Percentiles rank a stretch among this genome's conserved stretches.
Evolutionary conservation across 768 basidiomycete genomes (phyloP).

Genomic region (Paxillus ammoniavirescens): DNA sequence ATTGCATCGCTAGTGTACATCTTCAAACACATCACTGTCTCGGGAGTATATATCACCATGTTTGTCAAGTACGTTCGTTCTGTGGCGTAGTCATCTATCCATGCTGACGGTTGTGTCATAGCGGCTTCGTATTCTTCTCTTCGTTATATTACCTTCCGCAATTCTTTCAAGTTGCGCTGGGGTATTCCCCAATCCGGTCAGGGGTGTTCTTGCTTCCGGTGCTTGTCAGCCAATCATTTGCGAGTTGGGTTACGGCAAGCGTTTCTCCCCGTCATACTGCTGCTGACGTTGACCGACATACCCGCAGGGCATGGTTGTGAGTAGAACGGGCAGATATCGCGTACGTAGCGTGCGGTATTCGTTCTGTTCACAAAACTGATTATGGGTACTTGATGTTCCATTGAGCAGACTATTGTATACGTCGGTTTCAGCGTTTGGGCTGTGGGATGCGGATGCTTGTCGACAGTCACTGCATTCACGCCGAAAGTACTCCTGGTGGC

Average conservation of each 20-base stretch:
- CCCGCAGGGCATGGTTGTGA: conserved; percentile 56
- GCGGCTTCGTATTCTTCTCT: conserved; percentile 61
- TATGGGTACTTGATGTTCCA: background rate
- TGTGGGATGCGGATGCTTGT: conserved; percentile 67
- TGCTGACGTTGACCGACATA: background rate
- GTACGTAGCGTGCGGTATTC: conserved; percentile 27
- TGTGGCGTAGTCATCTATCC: background rate
- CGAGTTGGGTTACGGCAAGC: conserved; percentile 51
- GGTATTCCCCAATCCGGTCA: conserved; percentile 60
- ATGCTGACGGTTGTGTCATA: conserved; percentile 17
- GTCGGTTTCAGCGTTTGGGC: conserved; percentile 69
- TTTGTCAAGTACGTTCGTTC: conserved; percentile 53
- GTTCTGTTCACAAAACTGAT: background rate
- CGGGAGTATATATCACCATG: conserved; percentile 67
- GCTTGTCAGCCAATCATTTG: conserved; percentile 59
- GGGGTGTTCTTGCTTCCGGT: conserved; percentile 70
- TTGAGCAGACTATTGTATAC: conserved; percentile 52
- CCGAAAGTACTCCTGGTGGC: conserved; percentile 51
- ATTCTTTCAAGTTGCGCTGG: conserved; percentile 73
- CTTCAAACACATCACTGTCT: conserved; percentile 64
- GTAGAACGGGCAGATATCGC: conserved; percentile 61
- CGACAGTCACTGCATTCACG: conserved; percentile 53
- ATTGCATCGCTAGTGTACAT: conserved; percentile 55
- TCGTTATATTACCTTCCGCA: conserved; percentile 72
- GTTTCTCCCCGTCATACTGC: background rate